Evolutionary conservation across 208 protist species (phyloP).

Genomic region (Angomonas ambiguus): DNA sequence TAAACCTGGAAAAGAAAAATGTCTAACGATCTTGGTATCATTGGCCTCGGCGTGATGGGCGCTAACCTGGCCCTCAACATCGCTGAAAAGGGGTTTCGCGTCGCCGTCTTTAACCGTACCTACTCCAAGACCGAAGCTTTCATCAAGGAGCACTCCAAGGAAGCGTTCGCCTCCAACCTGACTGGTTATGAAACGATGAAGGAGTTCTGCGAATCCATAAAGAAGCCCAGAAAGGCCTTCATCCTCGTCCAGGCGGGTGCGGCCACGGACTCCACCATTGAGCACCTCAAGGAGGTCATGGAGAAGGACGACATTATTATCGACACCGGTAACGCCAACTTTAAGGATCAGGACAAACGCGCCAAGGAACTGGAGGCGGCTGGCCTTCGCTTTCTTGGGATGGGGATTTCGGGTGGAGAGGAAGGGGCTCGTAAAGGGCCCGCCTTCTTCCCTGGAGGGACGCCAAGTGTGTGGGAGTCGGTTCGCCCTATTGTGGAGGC

Average conservation of each 20-base stretch:
- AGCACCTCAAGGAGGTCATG: slow-evolving; percentile 76
- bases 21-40: slow-evolving; percentile 93
- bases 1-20: slow-evolving; percentile 22
- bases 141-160: slow-evolving; percentile 56
- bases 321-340: slow-evolving; percentile 96
- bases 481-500: slow-evolving; percentile 95
- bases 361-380: slow-evolving; percentile 72
- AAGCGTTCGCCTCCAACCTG: slow-evolving; percentile 56
- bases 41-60: slow-evolving; percentile 99
- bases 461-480: slow-evolving; percentile 86
- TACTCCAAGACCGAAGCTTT: slow-evolving; percentile 81
- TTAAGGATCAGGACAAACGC: slow-evolving; percentile 93
- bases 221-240: slow-evolving; percentile 91
- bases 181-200: slow-evolving; percentile 75
- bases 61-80: slow-evolving; percentile 98
- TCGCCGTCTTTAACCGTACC: slow-evolving; percentile 94
- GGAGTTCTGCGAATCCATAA: slow-evolving; percentile 70
- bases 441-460: slow-evolving; percentile 98
- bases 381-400: slow-evolving; percentile 92
- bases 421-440: slow-evolving; percentile 98
- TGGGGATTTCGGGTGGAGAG: slow-evolving; percentile 98
- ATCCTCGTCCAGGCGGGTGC: slow-evolving; percentile 97
- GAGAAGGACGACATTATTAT: slow-evolving; percentile 94
- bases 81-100: slow-evolving; percentile 93
- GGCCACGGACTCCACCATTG: slow-evolving; percentile 94